Percentiles rank a stretch among this genome's conserved stretches.
phyloP scores from a whole-genome alignment of 148 eudicot genomes.

The Nyssa sinensis region DNA sequence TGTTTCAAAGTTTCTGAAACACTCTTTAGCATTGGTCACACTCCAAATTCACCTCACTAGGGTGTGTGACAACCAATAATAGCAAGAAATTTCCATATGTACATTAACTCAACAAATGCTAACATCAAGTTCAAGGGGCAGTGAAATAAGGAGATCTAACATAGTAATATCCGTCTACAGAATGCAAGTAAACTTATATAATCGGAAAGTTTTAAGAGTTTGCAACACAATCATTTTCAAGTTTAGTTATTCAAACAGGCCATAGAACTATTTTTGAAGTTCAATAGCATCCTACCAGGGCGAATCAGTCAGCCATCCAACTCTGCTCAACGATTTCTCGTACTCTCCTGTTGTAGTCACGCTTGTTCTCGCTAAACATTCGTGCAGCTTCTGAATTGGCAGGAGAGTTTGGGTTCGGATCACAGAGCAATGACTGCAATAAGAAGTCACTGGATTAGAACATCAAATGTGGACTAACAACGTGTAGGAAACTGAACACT shows the following conservation, averaged over 20 bases:
- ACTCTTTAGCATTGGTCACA: neutral
- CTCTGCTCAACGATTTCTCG: constrained; percentile 12
- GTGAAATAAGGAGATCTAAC: neutral
- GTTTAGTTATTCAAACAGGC: constrained; percentile 17
- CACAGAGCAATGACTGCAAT: constrained; percentile 12
- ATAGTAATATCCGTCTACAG: constrained; percentile 3
- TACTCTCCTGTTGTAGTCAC: constrained; percentile 10
- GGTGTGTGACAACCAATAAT: neutral
- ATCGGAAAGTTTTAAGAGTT: no score
- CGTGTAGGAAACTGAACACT: no score
- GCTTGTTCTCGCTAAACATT: constrained; percentile 10
- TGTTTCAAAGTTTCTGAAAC: no score
- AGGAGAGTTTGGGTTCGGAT: constrained; percentile 12
- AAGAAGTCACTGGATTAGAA: no score
- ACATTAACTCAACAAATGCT: neutral
- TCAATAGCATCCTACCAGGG: neutral
- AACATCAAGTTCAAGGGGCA: neutral
- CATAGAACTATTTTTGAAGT: constrained; percentile 17
- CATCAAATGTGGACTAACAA: no score
- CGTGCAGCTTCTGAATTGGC: constrained; percentile 15
- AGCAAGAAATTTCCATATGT: neutral
- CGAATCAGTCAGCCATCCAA: constrained; percentile 5
- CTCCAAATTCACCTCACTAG: neutral
- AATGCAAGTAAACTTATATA: constrained; percentile 10
- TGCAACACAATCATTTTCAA: constrained; percentile 11